Conservation (phyloP, 2,329 filamentous ascomycete genomes). For the Trichoderma afroharzianum region DNA sequence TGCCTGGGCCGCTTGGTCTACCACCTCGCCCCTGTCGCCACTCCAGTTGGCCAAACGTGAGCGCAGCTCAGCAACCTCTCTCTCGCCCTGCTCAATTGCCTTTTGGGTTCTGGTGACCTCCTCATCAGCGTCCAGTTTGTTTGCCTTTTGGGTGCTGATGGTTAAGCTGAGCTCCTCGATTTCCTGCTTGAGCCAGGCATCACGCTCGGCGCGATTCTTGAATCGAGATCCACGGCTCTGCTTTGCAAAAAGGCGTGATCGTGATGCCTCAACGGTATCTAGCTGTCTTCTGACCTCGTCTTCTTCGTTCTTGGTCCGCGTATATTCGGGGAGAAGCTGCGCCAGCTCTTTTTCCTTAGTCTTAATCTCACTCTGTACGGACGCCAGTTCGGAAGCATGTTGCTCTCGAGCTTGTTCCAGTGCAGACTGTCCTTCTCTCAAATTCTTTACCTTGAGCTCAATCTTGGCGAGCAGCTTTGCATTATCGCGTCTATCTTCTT, state of each 20-base stretch:
- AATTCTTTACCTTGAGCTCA: slow-evolving; percentile 77
- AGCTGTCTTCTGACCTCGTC: slow-evolving; percentile 66
- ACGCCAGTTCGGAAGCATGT: slow-evolving; percentile 67
- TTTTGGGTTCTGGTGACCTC: slow-evolving; percentile 70
- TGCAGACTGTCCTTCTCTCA: slow-evolving; percentile 77
- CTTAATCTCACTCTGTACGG: slow-evolving; percentile 70
- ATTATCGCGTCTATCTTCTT: slow-evolving; percentile 81
- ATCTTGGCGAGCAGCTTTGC: slow-evolving; percentile 78
- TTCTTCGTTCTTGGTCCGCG: slow-evolving; percentile 69
- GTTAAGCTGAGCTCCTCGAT: slow-evolving; percentile 76
- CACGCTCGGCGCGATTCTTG: slow-evolving; percentile 81
- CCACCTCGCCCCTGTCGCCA: slow-evolving; percentile 67
- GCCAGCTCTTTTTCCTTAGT: slow-evolving; percentile 73
- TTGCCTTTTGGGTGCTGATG: slow-evolving; percentile 75
- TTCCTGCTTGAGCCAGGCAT: slow-evolving; percentile 75
- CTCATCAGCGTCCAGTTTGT: slow-evolving; percentile 78
- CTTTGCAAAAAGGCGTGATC: slow-evolving; percentile 82
- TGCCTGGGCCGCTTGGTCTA: slow-evolving; percentile 70
- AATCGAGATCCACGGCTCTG: slow-evolving; percentile 87
- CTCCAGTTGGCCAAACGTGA: slow-evolving; percentile 75
- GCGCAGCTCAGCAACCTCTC: slow-evolving; percentile 67
- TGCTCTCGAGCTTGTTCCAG: slow-evolving; percentile 69
- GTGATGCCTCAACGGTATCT: slow-evolving; percentile 69
- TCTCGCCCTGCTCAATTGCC: slow-evolving; percentile 69
- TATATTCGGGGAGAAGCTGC: slow-evolving; percentile 72